Evolutionary conservation across 805 yeast genomes (phyloP).

Genomic region (Blastobotrys peoriensis): DNA sequence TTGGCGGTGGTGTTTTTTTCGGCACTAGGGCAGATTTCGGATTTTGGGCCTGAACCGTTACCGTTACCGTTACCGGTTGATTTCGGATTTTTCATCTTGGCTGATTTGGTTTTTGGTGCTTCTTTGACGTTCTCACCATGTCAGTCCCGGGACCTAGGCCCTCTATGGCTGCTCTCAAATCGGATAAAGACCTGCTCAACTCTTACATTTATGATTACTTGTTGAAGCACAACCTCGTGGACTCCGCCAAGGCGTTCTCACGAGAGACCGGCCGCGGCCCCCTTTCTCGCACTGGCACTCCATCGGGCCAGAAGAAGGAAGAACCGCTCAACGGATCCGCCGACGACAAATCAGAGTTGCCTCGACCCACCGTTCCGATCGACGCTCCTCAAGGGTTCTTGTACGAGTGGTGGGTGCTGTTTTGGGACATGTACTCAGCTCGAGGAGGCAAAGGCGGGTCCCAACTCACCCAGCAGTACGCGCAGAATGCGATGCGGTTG

Average conservation of each 20-base stretch:
- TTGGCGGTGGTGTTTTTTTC: too few relatives aligned
- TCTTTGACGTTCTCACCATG: too few relatives aligned
- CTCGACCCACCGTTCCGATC: slow-evolving; percentile 34
- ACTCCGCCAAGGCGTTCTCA: slow-evolving; percentile 68
- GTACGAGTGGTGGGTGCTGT: slow-evolving; percentile 94
- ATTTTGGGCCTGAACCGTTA: too few relatives aligned
- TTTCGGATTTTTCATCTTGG: too few relatives aligned
- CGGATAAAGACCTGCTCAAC: slow-evolving; percentile 41
- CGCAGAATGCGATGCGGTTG: slow-evolving; percentile 46
- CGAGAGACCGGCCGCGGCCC: slow-evolving; percentile 55
- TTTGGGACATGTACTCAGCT: slow-evolving; percentile 90
- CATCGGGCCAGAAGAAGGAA: slow-evolving; percentile 9
- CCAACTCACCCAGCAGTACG: slow-evolving; percentile 61
- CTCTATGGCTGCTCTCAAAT: slow-evolving; percentile 4
- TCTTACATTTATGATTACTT: slow-evolving; percentile 85
- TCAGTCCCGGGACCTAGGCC: not conserved
- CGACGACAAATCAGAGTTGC: slow-evolving; percentile 9
- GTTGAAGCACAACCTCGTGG: slow-evolving; percentile 61
- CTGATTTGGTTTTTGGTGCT: too few relatives aligned
- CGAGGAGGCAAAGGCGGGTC: slow-evolving; percentile 57
- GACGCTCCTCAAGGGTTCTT: slow-evolving; percentile 85
- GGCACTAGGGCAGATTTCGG: too few relatives aligned
- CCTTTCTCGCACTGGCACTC: slow-evolving; percentile 1
- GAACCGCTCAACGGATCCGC: not conserved
- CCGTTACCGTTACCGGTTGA: too few relatives aligned